Evolutionary conservation across 2,329 filamentous ascomycete species (phyloP), one percentile per base, ranked within the genome.

Genomic region (Colletotrichum sublineola): DNA sequence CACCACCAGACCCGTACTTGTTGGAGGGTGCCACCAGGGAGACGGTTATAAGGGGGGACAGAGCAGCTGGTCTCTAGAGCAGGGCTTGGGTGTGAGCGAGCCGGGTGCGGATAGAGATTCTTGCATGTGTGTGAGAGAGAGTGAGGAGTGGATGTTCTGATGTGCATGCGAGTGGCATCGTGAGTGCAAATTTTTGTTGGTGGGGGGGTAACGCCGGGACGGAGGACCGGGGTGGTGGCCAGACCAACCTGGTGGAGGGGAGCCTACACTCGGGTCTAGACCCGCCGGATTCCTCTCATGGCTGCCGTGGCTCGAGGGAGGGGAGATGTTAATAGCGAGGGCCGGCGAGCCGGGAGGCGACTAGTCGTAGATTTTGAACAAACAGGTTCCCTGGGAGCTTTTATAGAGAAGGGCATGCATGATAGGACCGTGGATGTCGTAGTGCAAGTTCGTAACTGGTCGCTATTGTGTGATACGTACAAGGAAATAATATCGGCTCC

Each of bases 1-100:
- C 78, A 79, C 80, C 82, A 68, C 86, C 84, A 70, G 67, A 73
- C 70, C 70, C 40, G 36, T n/a, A 29, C 44, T 42, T 48, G 15
- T 6, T 46, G 38, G 0, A n/a, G 9, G 3, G 11, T 0, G 0
- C 0, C 0, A 0, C 1, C 0, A 0, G 3, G 0, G 0, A 1
- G 0, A 11, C 7, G 7, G 3, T 29, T 14, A 40, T 42, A 15
- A 20, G 18, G 2, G 8, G 5, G 14, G 56, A 18, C 1, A 18
- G 52, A 14, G 24, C 18, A 14, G 40, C 46, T 44, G 36, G 55
- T n/a, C 14, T 11, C 55, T 46, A 31, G 40, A 9, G 40, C 40
- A 29, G 56, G 56, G 40, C 12, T 44, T 31, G 8, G 38, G 24
- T 8, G n/a, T n/a, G 24, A 24, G 44, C 44, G 44, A 20, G 44